Percentiles rank a stretch among this genome's conserved stretches.
phyloP scores from a whole-genome alignment of 352 stramenopile genomes.

The Phytophthora tentaculata region DNA sequence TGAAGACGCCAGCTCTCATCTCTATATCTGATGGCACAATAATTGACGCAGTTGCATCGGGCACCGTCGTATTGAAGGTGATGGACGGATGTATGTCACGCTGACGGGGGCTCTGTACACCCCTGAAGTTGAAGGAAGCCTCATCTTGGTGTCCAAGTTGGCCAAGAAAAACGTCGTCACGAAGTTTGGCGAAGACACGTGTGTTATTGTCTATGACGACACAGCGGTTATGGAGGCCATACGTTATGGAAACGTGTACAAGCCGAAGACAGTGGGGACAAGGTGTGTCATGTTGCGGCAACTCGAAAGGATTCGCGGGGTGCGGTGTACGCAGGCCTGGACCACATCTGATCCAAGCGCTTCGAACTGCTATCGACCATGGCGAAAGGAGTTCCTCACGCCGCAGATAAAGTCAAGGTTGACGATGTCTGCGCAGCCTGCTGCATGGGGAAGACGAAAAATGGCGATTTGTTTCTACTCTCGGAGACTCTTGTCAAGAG shows the following conservation, averaged over 20 bases:
- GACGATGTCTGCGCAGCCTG: background rate
- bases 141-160: background rate
- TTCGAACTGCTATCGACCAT: background rate
- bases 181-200: background rate
- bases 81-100: background rate
- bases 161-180: background rate
- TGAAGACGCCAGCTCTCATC: background rate
- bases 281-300: background rate
- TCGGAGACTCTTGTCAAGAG: too few relatives aligned
- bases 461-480: too few relatives aligned
- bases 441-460: background rate
- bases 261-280: background rate
- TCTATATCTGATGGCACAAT: background rate
- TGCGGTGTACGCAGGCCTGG: slow-evolving; percentile 12
- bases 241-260: background rate
- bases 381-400: background rate
- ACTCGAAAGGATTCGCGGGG: slow-evolving; percentile 11
- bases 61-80: background rate
- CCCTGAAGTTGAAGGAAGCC: background rate
- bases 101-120: background rate
- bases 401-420: background rate
- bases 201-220: background rate
- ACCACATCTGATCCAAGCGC: slow-evolving; percentile 22
- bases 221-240: background rate
- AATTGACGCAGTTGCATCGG: background rate